These are phyloP conservation scores for Candida ipomoeae DNA, from an alignment of 805 yeast species.

Conservation along the genomic window DNA sequence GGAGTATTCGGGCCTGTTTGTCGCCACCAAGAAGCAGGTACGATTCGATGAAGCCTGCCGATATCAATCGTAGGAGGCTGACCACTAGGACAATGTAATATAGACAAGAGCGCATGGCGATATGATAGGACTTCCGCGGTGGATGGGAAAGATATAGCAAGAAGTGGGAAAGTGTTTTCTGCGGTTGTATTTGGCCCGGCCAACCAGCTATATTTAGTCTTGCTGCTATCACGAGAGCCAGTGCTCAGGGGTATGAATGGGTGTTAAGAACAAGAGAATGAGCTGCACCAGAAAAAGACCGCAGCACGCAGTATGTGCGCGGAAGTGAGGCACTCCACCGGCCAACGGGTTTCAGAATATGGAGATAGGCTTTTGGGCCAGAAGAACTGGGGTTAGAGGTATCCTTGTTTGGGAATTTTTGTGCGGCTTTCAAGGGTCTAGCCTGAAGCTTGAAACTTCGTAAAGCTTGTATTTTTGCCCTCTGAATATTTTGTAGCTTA, in stretches of 20 bases:
- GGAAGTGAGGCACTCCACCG: background rate
- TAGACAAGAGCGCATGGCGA: background rate
- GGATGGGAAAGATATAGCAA: background rate
- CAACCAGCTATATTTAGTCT: background rate
- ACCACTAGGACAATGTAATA: conserved; percentile 8
- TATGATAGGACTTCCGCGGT: background rate
- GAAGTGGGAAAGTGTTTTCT: background rate
- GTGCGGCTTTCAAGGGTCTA: too few species aligned
- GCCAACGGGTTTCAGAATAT: too few species aligned
- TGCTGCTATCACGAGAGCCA: background rate
- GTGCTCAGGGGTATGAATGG: background rate
- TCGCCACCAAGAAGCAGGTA: conserved; percentile 14
- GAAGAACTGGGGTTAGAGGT: too few species aligned
- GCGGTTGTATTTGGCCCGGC: background rate
- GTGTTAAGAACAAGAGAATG: background rate
- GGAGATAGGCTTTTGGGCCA: background rate
- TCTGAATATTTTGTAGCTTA: too few species aligned
- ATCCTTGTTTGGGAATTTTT: too few species aligned
- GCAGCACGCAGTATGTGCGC: conserved; percentile 1
- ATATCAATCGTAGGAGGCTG: conserved; percentile 7
- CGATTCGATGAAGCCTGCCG: conserved; percentile 24
- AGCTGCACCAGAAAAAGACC: conserved; percentile 2
- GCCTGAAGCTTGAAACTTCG: too few species aligned
- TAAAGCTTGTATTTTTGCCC: too few species aligned
- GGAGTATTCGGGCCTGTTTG: conserved; percentile 3